Base-by-base conservation (phyloP, 2,329 filamentous ascomycete species). In the Aspergillus nomiae region DNA sequence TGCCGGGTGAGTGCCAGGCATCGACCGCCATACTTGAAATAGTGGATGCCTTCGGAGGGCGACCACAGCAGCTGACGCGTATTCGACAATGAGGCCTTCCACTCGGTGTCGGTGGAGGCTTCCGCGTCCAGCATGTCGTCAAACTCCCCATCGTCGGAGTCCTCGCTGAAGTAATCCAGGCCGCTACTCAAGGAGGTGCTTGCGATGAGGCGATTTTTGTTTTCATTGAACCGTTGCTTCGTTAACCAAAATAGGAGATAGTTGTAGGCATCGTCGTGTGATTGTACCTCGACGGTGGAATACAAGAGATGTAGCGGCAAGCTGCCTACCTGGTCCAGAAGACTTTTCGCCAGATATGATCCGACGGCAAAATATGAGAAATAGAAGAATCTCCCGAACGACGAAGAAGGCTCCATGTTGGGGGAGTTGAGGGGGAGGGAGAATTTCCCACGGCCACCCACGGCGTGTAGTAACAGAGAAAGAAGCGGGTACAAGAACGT, bases 211-310 rank as follows among this genome's bases (percentile, higher is more conserved):
- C 54, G 59, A 30, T 56, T 57, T 12, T 61, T 53, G 14, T 26
- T 45, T 10, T 32, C 54, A 28, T 58, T 43, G 19, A 61, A 58
- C 3, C 26, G 54, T 16, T 61, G 41, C 54, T 61, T 61, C 32
- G 36, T 53, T 10, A 61, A 30, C 59, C 59, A 61, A 38, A 50
- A 61, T 32, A 61, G 43, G 28, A 61, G 54, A 5, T 61, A 61
- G 11, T 58, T 57, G 54, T 61, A 61, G 6, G 59, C 59, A 14
- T 61, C 59, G 43, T 61, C 59, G 24, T 61, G 55, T 2, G 59
- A 61, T 2, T 58, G 59, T 5, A 61, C 59, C 14, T 61, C 59
- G 28, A 61, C 38, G 19, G 41, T 58, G 34, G 59, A 61, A n/a
- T 57, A 61, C 10, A 61, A 34, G 3, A 61, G n/a, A 9, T 57